Percentiles rank a stretch among this genome's conserved stretches.
Conservation (phyloP, 768 basidiomycete species). For the Pleurotus tuber-regium region DNA sequence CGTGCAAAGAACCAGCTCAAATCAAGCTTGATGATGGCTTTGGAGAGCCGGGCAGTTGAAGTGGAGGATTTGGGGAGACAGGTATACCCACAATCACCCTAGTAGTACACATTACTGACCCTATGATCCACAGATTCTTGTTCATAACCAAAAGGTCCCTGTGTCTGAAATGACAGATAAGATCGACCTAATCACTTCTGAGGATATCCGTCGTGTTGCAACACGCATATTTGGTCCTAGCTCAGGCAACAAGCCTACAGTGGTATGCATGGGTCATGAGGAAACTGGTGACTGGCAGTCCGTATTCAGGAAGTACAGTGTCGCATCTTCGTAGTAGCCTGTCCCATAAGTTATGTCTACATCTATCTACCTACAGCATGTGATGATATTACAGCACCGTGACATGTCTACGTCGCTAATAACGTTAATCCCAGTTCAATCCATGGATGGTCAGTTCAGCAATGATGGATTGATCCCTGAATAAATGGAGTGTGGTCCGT, state of each 20-base stretch:
- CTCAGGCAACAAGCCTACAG: constrained; percentile 64
- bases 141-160: constrained; percentile 82
- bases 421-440: not conserved
- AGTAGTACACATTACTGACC: constrained; percentile 1
- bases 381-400: constrained; percentile 1
- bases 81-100: constrained; percentile 33
- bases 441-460: not conserved
- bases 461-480: not conserved
- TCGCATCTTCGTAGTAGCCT: constrained; percentile 43
- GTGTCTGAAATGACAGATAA: constrained; percentile 89
- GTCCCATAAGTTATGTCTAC: not conserved
- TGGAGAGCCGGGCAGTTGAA: constrained; percentile 82
- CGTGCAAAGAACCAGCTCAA: constrained; percentile 96
- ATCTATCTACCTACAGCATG: constrained; percentile 5
- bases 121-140: constrained; percentile 55
- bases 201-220: constrained; percentile 75
- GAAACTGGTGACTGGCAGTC: constrained; percentile 67
- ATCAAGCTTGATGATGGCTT: constrained; percentile 89
- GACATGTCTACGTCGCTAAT: not conserved
- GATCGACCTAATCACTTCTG: constrained; percentile 72
- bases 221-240: constrained; percentile 67
- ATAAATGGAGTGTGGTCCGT: not conserved
- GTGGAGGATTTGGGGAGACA: constrained; percentile 93
- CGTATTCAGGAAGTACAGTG: constrained; percentile 68
- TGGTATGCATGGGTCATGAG: constrained; percentile 82